Conservation (phyloP, 2,329 filamentous ascomycete species). For the Lecanicillium sp. region DNA sequence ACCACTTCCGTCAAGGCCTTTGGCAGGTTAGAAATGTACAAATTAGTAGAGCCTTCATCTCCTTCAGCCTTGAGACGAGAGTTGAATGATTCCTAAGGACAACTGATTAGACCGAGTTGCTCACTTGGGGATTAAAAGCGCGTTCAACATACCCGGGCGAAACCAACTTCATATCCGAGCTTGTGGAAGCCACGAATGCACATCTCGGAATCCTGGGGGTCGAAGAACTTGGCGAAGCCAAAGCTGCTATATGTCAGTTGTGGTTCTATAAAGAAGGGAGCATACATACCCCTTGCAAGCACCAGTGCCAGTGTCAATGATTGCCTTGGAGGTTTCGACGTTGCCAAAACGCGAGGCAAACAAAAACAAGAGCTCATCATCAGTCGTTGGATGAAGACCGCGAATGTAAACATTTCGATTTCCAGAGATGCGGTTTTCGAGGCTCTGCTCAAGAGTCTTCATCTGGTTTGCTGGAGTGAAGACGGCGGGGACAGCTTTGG, state of each 20-base stretch:
- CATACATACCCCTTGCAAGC: conserved; percentile 84
- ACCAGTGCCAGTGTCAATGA: conserved; percentile 88
- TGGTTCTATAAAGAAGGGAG: conserved; percentile 3
- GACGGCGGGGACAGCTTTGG: conserved; percentile 81
- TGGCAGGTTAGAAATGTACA: conserved; percentile 96
- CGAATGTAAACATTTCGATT: conserved; percentile 99
- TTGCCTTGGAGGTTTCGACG: conserved; percentile 96
- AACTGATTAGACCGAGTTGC: conserved; percentile 11
- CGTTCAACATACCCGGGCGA: conserved; percentile 64
- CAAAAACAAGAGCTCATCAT: conserved; percentile 75
- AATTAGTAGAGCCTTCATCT: conserved; percentile 82
- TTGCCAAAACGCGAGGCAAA: conserved; percentile 86
- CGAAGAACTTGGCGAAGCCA: conserved; percentile 92
- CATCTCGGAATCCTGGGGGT: conserved; percentile 81
- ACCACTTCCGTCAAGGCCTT: conserved; percentile 87
- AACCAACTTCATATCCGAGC: conserved; percentile 94
- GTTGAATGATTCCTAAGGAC: conserved; percentile 83
- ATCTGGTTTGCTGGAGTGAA: conserved; percentile 78
- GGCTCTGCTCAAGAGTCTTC: conserved; percentile 86
- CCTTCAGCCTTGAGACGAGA: conserved; percentile 94
- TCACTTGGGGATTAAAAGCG: conserved; percentile 3
- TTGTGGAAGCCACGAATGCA: conserved; percentile 95
- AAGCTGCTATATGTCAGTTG: conserved; percentile 53
- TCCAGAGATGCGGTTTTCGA: conserved; percentile 83
- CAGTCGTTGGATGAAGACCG: conserved; percentile 89